Conservation (phyloP, 139 green algal genomes). For the Chlamydomonas sphaeroides region DNA sequence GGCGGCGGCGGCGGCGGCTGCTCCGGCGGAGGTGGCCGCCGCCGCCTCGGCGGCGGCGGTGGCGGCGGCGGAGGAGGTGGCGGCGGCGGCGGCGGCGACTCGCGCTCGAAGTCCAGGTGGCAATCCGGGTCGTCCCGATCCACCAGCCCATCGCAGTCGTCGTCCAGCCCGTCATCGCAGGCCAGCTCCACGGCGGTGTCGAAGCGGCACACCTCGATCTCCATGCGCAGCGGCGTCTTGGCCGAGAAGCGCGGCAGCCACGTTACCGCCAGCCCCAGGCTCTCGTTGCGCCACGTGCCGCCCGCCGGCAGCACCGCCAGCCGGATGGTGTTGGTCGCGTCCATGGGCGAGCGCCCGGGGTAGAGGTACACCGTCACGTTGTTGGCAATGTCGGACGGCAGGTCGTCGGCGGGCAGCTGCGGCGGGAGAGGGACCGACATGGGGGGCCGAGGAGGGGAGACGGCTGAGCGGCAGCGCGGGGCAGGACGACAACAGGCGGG, state of each 20-base stretch:
- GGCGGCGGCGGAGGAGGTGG: not conserved
- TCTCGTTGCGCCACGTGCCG: not conserved
- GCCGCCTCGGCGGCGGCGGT: not conserved
- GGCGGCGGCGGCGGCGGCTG: not conserved
- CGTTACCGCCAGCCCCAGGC: not conserved
- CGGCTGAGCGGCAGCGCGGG: no score
- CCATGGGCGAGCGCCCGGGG: not conserved
- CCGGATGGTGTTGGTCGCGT: not conserved
- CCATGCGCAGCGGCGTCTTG: not conserved
- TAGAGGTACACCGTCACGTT: not conserved
- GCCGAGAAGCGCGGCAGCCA: not conserved
- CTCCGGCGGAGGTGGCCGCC: not conserved
- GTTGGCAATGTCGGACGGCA: not conserved
- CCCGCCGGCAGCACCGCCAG: conserved; percentile 3
- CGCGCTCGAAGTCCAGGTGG: not conserved
- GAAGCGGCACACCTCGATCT: not conserved
- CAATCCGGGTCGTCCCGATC: conserved; percentile 25
- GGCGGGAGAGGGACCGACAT: no score
- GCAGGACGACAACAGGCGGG: no score
- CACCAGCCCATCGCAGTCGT: conserved; percentile 36
- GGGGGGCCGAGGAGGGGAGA: no score
- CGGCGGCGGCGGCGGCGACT: not conserved
- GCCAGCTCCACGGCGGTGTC: not conserved
- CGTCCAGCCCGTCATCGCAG: conserved; percentile 5
- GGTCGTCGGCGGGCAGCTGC: not conserved